phyloP scores from a whole-genome alignment of 164 flowering plant genomes.

The Tetrastigma voinierianum region DNA sequence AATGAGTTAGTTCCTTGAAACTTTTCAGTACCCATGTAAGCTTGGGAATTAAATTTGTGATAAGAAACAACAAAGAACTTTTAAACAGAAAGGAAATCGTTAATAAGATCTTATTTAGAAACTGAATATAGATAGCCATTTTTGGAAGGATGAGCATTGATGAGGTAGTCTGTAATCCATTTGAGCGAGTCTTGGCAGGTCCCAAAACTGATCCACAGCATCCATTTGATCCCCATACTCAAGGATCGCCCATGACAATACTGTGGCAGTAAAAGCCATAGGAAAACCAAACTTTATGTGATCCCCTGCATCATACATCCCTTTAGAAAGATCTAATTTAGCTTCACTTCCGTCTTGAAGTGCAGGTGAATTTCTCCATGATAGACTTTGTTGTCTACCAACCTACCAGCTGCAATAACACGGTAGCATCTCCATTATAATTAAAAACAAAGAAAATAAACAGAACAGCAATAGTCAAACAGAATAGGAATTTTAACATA shows the following conservation, averaged over 20 bases:
- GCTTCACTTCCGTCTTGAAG: conserved; percentile 64
- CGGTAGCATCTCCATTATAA: background rate
- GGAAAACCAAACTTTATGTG: conserved; percentile 91
- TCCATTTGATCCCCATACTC: conserved; percentile 98
- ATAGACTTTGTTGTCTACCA: conserved; percentile 55
- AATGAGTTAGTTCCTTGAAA: too few relatives aligned
- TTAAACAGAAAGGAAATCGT: background rate
- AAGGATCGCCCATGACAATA: conserved; percentile 90
- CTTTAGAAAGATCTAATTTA: conserved; percentile 75
- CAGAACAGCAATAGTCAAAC: background rate
- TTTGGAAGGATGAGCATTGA: conserved; percentile 68
- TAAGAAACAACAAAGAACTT: background rate
- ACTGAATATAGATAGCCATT: conserved; percentile 92
- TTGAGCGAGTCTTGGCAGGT: conserved; percentile 74
- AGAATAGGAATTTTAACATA: background rate
- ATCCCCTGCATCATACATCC: conserved; percentile 99
- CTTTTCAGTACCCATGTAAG: too few relatives aligned
- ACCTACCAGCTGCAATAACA: conserved; percentile 48
- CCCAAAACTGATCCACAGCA: conserved; percentile 60
- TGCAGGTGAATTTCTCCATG: conserved; percentile 81
- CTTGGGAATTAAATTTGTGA: too few relatives aligned
- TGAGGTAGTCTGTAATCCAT: conserved; percentile 92
- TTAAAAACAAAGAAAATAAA: background rate
- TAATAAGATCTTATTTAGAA: background rate
- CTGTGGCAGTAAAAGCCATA: conserved; percentile 92